A percentile compares a stretch with the other conserved stretches of the same genome.
phyloP scores from a whole-genome alignment of 805 yeast genomes.

The Candida stauntonica region DNA sequence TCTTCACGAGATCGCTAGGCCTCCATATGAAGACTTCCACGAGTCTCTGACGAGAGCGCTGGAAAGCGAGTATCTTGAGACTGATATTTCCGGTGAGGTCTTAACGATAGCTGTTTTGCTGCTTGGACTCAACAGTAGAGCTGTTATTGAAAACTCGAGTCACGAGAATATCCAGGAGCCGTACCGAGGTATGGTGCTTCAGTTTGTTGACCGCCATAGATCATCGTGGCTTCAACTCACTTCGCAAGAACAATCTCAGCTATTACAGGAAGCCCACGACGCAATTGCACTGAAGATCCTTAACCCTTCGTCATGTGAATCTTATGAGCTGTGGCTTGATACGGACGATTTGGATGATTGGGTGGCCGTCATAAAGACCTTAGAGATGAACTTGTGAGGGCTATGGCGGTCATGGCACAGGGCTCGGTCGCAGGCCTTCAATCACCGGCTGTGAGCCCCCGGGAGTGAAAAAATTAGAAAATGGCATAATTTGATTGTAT shows the following conservation, averaged over 20 bases:
- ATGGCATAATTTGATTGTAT: too few relatives aligned
- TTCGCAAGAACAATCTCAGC: background rate
- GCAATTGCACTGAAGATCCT: slow-evolving; percentile 1
- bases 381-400: background rate
- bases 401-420: background rate
- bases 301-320: slow-evolving; percentile 2
- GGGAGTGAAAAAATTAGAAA: too few relatives aligned
- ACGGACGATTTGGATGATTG: slow-evolving; percentile 6
- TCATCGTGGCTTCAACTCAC: background rate
- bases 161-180: background rate
- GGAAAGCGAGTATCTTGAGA: slow-evolving; percentile 6
- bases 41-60: background rate
- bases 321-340: slow-evolving; percentile 8
- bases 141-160: background rate
- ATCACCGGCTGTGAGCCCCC: too few relatives aligned
- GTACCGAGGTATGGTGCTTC: background rate
- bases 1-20: background rate
- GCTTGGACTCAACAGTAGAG: slow-evolving; percentile 1
- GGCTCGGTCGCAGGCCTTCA: too few relatives aligned
- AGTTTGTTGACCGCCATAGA: slow-evolving; percentile 2
- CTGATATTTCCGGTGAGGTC: slow-evolving; percentile 3
- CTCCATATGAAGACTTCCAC: slow-evolving; percentile 1
- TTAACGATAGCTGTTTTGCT: slow-evolving; percentile 2
- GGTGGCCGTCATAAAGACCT: background rate
- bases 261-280: background rate